Percentiles rank a stretch among this genome's conserved stretches.
Evolutionary conservation across 2,329 filamentous ascomycete genomes (phyloP).

Genomic region (Sclerotinia nivalis): DNA sequence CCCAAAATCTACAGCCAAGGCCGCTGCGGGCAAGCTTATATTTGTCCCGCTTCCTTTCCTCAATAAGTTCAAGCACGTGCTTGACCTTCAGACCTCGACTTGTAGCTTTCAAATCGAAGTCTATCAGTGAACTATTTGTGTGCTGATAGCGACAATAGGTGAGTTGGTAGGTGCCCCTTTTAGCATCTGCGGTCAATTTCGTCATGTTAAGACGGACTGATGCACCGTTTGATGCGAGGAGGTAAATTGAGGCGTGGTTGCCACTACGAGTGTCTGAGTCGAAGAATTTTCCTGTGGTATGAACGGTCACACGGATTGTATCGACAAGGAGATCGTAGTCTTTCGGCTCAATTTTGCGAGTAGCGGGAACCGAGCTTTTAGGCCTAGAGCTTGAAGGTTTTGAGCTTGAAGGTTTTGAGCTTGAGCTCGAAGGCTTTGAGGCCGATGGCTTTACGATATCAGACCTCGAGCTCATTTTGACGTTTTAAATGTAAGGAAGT

Average conservation of each 20-base stretch:
- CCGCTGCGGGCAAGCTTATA: neutral
- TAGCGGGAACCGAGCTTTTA: neutral
- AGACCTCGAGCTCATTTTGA: too few species aligned
- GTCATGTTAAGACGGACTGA: neutral
- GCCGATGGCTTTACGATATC: neutral
- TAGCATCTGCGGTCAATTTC: neutral
- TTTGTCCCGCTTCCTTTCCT: neutral
- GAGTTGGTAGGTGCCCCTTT: neutral
- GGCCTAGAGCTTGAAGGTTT: neutral
- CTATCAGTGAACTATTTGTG: neutral
- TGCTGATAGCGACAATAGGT: neutral
- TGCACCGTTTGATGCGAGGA: neutral
- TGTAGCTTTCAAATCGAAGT: neutral
- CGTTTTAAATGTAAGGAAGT: too few species aligned
- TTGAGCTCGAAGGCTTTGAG: neutral
- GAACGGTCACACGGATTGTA: neutral
- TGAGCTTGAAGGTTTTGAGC: neutral
- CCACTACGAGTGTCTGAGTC: neutral
- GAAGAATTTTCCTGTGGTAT: neutral
- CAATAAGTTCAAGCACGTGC: neutral
- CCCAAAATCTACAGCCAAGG: neutral
- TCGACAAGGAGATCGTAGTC: neutral
- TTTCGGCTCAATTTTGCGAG: neutral
- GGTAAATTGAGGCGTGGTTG: neutral
- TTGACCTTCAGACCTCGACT: neutral